Conservation (phyloP, 1,284 basidiomycete species). For the Malassezia psittaci region DNA sequence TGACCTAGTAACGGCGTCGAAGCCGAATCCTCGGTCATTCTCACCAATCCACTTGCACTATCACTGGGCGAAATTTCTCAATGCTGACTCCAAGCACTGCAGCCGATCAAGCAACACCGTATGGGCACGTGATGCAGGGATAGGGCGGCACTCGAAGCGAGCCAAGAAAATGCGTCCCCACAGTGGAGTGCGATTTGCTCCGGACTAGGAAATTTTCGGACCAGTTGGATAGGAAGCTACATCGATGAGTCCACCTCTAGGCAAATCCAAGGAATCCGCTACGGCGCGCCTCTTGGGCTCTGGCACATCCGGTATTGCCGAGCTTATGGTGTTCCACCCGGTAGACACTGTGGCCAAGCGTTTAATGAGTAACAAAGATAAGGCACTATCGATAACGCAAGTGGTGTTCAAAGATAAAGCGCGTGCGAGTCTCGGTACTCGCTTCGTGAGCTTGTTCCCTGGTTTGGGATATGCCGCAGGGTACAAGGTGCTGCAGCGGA, state of each 20-base stretch:
- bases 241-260: constrained; percentile 31
- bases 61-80: no score
- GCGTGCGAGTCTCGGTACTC: constrained; percentile 55
- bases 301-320: constrained; percentile 69
- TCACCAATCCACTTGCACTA: no score
- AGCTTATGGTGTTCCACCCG: constrained; percentile 59
- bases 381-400: constrained; percentile 54
- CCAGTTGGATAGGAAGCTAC: background rate
- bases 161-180: no score
- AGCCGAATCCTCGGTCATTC: no score
- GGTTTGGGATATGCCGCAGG: constrained; percentile 84
- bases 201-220: background rate
- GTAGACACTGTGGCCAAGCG: constrained; percentile 89
- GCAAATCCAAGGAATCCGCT: constrained; percentile 60
- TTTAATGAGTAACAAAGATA: constrained; percentile 73
- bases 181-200: no score
- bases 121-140: no score
- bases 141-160: no score
- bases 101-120: no score
- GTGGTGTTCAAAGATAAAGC: constrained; percentile 82
- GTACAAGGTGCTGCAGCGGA: constrained; percentile 61
- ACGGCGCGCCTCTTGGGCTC: constrained; percentile 83
- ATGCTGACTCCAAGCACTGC: no score
- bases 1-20: no score
- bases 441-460: constrained; percentile 85